Conservation (phyloP, 345 rosid genomes). For the Orychophragmus violaceus region DNA sequence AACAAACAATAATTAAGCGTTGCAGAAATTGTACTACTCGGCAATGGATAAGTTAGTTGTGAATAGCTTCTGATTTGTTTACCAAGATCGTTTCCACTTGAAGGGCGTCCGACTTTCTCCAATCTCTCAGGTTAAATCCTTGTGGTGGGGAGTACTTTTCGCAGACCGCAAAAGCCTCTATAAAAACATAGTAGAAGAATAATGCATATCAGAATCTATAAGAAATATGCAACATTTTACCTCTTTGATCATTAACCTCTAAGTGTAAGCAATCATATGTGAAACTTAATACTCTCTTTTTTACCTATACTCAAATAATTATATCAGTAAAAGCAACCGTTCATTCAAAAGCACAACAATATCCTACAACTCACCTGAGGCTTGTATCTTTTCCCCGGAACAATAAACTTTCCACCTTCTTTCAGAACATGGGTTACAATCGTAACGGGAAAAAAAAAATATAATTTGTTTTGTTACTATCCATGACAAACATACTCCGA, state of each 20-base stretch:
- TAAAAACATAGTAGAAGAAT: too few relatives aligned
- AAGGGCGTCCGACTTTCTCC: slow-evolving; percentile 84
- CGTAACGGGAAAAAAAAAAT: slow-evolving; percentile 30
- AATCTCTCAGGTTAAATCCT: slow-evolving; percentile 79
- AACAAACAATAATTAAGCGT: slow-evolving; percentile 7
- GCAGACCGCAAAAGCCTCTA: slow-evolving; percentile 97
- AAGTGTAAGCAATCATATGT: slow-evolving; percentile 1
- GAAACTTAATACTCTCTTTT: slow-evolving; percentile 14
- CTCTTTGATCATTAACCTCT: too few relatives aligned
- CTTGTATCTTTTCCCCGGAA: slow-evolving; percentile 98
- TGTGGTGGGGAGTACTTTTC: slow-evolving; percentile 90
- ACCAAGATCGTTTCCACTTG: slow-evolving; percentile 85
- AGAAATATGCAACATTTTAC: too few relatives aligned
- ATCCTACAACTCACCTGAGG: slow-evolving; percentile 63
- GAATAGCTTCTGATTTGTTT: slow-evolving; percentile 14
- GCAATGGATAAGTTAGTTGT: slow-evolving; percentile 57
- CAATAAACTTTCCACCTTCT: slow-evolving; percentile 88
- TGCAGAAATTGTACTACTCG: slow-evolving; percentile 26
- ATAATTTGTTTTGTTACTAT: background rate
- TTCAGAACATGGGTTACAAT: slow-evolving; percentile 79
- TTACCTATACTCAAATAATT: slow-evolving; percentile 65
- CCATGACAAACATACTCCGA: background rate
- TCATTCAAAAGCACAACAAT: background rate
- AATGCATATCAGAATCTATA: slow-evolving; percentile 15
- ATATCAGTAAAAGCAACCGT: slow-evolving; percentile 1